Percentiles rank a stretch among this genome's conserved stretches.
Evolutionary conservation across 1,139 yeast species (phyloP).

Genomic region (Kluyveromyces sp.): DNA sequence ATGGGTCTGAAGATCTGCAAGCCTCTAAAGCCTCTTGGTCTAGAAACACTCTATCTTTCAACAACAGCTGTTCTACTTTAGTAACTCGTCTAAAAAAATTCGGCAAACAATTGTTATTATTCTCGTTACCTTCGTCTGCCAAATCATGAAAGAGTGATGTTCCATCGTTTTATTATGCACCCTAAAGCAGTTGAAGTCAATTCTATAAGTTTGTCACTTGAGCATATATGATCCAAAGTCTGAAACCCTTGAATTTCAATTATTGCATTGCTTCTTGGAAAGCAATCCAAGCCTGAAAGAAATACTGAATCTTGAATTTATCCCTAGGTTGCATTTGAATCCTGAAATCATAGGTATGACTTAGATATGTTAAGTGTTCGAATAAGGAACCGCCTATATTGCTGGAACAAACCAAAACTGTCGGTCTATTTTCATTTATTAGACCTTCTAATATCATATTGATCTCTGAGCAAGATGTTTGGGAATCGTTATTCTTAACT

Average conservation of each 20-base stretch:
- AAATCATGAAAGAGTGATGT: background rate
- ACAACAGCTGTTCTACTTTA: constrained; percentile 4
- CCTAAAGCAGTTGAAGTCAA: constrained; percentile 2
- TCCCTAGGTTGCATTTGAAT: constrained; percentile 11
- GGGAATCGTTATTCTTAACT: constrained; percentile 1
- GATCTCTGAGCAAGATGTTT: constrained; percentile 8
- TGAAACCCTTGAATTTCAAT: constrained; percentile 2
- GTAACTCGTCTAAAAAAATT: constrained; percentile 1
- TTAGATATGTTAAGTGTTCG: constrained; percentile 6
- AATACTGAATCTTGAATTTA: constrained; percentile 7
- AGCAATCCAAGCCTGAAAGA: background rate
- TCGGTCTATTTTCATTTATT: constrained; percentile 11
- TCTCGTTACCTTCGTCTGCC: background rate
- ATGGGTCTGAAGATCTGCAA: constrained; percentile 26
- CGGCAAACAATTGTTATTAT: no score
- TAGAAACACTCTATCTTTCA: constrained; percentile 26
- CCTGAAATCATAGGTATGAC: constrained; percentile 7
- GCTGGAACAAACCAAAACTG: constrained; percentile 14
- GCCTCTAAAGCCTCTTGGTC: constrained; percentile 34
- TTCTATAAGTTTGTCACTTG: background rate
- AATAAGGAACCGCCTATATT: constrained; percentile 11
- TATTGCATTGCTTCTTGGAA: background rate
- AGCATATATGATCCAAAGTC: constrained; percentile 7
- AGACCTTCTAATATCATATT: constrained; percentile 11
- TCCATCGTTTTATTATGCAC: constrained; percentile 5